These are phyloP conservation scores for Aschersonia sp. DNA, from an alignment of 2,329 filamentous ascomycete species.

Conservation along the genomic window DNA sequence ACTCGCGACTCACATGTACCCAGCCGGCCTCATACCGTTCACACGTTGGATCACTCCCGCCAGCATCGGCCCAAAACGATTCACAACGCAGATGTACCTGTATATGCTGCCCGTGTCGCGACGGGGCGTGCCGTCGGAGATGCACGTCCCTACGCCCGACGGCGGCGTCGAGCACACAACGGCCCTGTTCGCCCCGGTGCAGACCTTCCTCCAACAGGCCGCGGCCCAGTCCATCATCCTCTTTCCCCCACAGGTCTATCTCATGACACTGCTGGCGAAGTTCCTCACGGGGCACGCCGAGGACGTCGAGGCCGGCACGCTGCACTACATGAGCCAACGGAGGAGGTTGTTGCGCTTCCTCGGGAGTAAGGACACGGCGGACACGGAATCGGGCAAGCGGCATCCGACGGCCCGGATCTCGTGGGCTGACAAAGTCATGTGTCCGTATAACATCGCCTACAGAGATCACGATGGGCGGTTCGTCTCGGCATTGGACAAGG, in stretches of 20 bases:
- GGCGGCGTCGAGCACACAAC: slow-evolving; percentile 54
- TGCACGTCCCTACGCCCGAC: slow-evolving; percentile 56
- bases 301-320: slow-evolving; percentile 11
- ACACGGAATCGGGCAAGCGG: slow-evolving; percentile 20
- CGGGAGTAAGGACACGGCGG: slow-evolving; percentile 23
- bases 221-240: slow-evolving; percentile 57
- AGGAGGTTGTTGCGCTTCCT: slow-evolving; percentile 40
- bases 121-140: slow-evolving; percentile 30
- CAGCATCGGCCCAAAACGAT: slow-evolving; percentile 52
- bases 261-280: slow-evolving; percentile 43
- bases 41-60: slow-evolving; percentile 84
- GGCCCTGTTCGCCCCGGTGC: slow-evolving; percentile 59
- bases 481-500: slow-evolving; percentile 42
- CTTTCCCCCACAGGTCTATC: slow-evolving; percentile 80
- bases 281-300: slow-evolving; percentile 28
- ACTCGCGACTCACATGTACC: too few relatives aligned
- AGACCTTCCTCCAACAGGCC: slow-evolving; percentile 54
- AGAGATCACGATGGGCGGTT: slow-evolving; percentile 28
- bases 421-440: slow-evolving; percentile 49
- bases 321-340: slow-evolving; percentile 32
- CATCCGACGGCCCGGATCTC: slow-evolving; percentile 30
- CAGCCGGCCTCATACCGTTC: slow-evolving; percentile 61
- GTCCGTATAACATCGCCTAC: slow-evolving; percentile 33
- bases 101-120: slow-evolving; percentile 57
- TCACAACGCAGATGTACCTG: slow-evolving; percentile 93